phyloP scores from a whole-genome alignment of 139 green algal genomes.

The Dunaliella sp. region DNA sequence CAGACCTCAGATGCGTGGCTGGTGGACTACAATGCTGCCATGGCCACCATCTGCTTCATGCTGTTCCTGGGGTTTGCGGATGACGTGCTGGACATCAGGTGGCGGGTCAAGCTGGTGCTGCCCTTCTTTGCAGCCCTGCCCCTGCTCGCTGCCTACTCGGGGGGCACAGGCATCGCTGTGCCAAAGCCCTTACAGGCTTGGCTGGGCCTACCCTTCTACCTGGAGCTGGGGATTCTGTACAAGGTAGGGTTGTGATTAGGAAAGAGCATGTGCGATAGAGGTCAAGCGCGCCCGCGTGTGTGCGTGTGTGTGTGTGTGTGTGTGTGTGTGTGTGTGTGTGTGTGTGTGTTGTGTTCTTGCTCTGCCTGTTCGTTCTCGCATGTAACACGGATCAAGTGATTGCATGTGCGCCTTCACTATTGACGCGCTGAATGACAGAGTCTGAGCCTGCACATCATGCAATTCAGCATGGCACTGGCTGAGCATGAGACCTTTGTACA shows the following conservation, averaged over 20 bases:
- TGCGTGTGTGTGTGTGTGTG: not conserved
- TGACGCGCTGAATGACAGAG: too few relatives aligned
- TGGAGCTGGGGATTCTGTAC: slow-evolving; percentile 89
- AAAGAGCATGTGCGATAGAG: too few relatives aligned
- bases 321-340: not conserved
- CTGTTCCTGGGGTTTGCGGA: slow-evolving; percentile 98
- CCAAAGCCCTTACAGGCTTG: slow-evolving; percentile 71
- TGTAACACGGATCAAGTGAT: not conserved
- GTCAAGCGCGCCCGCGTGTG: not conserved
- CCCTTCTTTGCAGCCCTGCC: slow-evolving; percentile 86
- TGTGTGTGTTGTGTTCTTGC: not conserved
- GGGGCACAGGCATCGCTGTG: slow-evolving; percentile 68
- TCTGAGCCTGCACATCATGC: too few relatives aligned
- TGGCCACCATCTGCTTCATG: slow-evolving; percentile 97
- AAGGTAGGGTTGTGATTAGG: slow-evolving; percentile 41
- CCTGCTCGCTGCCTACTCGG: slow-evolving; percentile 88
- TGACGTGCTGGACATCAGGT: slow-evolving; percentile 98
- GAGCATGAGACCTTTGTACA: too few relatives aligned
- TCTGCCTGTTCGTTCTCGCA: too few relatives aligned
- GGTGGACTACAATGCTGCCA: slow-evolving; percentile 97
- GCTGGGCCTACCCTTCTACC: slow-evolving; percentile 48
- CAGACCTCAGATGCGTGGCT: slow-evolving; percentile 74
- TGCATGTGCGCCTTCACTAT: too few relatives aligned
- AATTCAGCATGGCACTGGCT: too few relatives aligned
- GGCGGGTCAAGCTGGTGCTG: slow-evolving; percentile 93